Conservation (phyloP, 2,329 filamentous ascomycete genomes). For the Diplodia seriata region DNA sequence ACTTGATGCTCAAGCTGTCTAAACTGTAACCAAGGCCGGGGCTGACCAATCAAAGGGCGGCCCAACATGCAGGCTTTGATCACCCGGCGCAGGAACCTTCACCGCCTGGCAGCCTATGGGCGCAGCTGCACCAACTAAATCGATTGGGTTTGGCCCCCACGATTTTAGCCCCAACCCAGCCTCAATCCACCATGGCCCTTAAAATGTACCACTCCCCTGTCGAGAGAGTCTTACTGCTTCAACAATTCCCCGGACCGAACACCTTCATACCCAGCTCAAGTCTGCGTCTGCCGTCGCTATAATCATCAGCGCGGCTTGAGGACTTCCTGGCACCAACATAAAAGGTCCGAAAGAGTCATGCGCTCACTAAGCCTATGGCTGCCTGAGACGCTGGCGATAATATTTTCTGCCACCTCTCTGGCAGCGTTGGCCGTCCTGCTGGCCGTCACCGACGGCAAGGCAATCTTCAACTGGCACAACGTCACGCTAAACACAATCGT, state of each 20-base stretch:
- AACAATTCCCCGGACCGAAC: too few relatives aligned
- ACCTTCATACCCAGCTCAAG: too few relatives aligned
- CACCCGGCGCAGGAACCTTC: not conserved
- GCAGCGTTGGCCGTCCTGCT: not conserved
- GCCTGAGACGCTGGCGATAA: not conserved
- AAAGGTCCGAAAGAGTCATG: not conserved
- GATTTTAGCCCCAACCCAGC: not conserved
- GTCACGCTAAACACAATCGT: constrained; percentile 35
- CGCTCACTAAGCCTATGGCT: not conserved
- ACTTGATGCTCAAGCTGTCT: not conserved
- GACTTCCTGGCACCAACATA: not conserved
- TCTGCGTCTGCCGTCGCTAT: too few relatives aligned
- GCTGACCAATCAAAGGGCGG: not conserved
- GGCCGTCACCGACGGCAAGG: not conserved
- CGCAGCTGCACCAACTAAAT: not conserved
- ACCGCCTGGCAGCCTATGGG: not conserved
- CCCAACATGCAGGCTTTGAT: not conserved
- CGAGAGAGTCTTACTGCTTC: too few relatives aligned
- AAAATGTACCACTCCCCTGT: not conserved
- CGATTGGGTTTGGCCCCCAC: constrained; percentile 1
- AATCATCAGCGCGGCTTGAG: not conserved
- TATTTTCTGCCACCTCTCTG: not conserved
- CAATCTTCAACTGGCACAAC: constrained; percentile 23
- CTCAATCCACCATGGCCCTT: not conserved
- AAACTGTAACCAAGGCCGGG: not conserved